Base-by-base conservation (phyloP, 2,329 filamentous ascomycete species). In the Orbilia oligospora region DNA sequence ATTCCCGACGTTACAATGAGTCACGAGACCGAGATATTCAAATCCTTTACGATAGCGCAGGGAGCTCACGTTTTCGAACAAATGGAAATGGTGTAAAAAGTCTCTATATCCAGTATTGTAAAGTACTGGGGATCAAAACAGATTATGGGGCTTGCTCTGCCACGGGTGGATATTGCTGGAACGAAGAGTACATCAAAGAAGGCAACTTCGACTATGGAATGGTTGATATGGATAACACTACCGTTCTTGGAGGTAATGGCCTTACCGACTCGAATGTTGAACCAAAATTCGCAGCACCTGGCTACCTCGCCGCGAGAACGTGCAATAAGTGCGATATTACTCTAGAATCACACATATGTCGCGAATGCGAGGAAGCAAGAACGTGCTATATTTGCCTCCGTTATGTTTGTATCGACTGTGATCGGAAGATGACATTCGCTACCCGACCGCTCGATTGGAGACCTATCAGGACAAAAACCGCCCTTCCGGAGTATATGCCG, bases 291-390 rank as follows among this genome's bases (percentile, higher is more conserved):
- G 75, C 75, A 4, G 75, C 64, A 0, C 75, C 75, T 3, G 75
- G 75, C 0, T 71, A 78, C 36, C 64, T 78, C 3, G 75, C 75
- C 5, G 33, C 46, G 6, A 49, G 75, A 44, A 27, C 48, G 0
- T 78, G 75, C 48, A 69, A 30, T 44, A 63, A 65, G 46, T 78
- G 75, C 63, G 44, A 51, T n/a, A 41, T 16, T 1, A 14, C 46
- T 5, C n/a, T 65, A 12, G 75, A 78, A 64, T 63, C 53, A 5
- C 75, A 72, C 46, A 36, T 78, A n/a, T 78, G 75, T 18, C 75
- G 75, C 33, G 75, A 78, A 48, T 78, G 75, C 63, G 75, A 78
- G 56, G 75, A 78, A 64, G 68, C 75, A 9, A 72, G 75, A n/a
- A 78, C 75, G 33, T 78, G 75, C 38, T 78, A 72, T 33, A 68